Base-by-base conservation (phyloP, 352 stramenopile genomes). In the Albugo candida region DNA sequence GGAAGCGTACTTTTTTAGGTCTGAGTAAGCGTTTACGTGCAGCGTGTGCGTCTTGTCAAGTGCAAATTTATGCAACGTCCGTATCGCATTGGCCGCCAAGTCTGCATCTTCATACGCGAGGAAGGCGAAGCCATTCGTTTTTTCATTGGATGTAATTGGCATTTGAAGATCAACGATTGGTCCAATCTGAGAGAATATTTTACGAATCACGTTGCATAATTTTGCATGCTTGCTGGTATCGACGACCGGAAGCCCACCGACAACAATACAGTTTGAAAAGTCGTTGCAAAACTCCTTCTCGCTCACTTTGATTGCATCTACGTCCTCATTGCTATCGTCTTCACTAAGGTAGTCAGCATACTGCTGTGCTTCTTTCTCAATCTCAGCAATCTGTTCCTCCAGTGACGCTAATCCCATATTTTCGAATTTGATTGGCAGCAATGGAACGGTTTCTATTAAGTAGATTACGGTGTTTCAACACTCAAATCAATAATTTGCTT, bases 11-110 rank as follows among this genome's bases (percentile, higher is more conserved):
- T 83, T 84, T 8, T 81, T 65, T 46, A 96, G 56, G 41, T 96
- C 84, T 13, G 67, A 58, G 62, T 97, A 97, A 45, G 80, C 78
- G 59, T 86, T 92, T 12, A 98, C 92, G 43, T 88, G 77, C 49
- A 98, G 72, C 17, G 71, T 83, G 70, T 99, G 94, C 55, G 88
- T 95, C 68, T 98, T 98, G 70, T 98, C 95, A 42, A 98, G 67
- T 27, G 71, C 73, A 52, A 88, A 87, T 60, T 85, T 85, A 63
- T 92, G 66, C 55, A 87, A 82, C 47, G 71, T 87, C 36, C 71
- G 74, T 50, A 87, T 68, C 21, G 78, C 78, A 51, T 92, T 77
- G 36, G 66, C 74, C 38, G 73, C 78, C 48, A 84, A 63, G 16
- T 66, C 56, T 49, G 85, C 78, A 18, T 67, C 56, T 51, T 82